Evolutionary conservation across 352 stramenopile species (phyloP).

Genomic region (Elongisporangium senticosum): DNA sequence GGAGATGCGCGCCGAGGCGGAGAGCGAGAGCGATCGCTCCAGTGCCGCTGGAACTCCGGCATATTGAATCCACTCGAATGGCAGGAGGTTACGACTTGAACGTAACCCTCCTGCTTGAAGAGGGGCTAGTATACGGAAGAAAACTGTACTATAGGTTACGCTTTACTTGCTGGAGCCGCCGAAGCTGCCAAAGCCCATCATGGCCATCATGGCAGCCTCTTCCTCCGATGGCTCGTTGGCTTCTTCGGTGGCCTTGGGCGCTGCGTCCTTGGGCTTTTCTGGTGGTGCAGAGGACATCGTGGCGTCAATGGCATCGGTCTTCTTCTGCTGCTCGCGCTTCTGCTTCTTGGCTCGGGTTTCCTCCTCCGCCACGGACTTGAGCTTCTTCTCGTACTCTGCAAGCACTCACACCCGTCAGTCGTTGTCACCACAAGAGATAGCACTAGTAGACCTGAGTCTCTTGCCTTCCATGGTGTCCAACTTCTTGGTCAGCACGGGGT

Average conservation of each 20-base stretch:
- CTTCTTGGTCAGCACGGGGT: conserved; percentile 78
- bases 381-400: conserved; percentile 84
- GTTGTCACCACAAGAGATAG: background rate
- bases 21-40: background rate
- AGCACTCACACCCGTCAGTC: background rate
- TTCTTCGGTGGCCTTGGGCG: conserved; percentile 6
- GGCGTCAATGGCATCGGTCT: conserved; percentile 31
- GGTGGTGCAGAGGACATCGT: background rate
- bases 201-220: conserved; percentile 86
- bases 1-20: background rate
- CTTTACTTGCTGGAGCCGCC: conserved; percentile 78
- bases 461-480: conserved; percentile 69
- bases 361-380: conserved; percentile 63
- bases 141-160: conserved; percentile 9
- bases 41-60: background rate
- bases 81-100: background rate
- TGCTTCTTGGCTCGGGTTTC: conserved; percentile 61
- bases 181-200: conserved; percentile 91
- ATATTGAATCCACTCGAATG: background rate
- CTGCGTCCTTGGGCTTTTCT: conserved; percentile 3
- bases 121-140: background rate
- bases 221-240: conserved; percentile 15
- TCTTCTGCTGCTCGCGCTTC: conserved; percentile 75
- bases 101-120: background rate
- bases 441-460: conserved; percentile 6